Percentiles rank a stretch among this genome's conserved stretches.
Evolutionary conservation across 225 moss, liverwort and hornwort species (phyloP).

Genomic region (Lunularia cruciata): DNA sequence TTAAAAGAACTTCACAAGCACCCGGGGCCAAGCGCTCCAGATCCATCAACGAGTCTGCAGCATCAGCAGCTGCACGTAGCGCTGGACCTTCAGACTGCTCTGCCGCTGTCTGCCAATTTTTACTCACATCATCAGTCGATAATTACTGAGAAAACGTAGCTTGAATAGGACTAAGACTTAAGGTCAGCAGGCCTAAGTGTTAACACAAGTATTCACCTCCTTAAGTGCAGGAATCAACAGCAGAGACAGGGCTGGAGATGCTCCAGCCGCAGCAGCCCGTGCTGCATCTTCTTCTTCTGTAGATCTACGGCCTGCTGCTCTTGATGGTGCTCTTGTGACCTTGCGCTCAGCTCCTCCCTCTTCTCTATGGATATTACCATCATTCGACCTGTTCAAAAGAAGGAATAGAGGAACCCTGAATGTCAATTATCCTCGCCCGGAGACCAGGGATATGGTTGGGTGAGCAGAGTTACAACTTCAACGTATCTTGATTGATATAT

Average conservation of each 20-base stretch:
- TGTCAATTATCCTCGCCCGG: too few relatives aligned
- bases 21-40: constrained; percentile 97
- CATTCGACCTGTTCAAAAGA: too few relatives aligned
- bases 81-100: constrained; percentile 98
- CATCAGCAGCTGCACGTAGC: constrained; percentile 94
- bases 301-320: constrained; percentile 68
- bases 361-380: constrained; percentile 17
- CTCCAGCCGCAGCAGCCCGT: constrained; percentile 88
- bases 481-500: too few relatives aligned
- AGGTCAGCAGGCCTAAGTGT: neutral
- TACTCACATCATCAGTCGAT: constrained; percentile 20
- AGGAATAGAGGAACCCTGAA: too few relatives aligned
- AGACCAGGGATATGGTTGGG: too few relatives aligned
- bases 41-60: constrained; percentile 96
- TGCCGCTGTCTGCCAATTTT: constrained; percentile 73
- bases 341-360: constrained; percentile 58
- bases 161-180: neutral
- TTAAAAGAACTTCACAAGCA: constrained; percentile 93
- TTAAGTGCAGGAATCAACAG: constrained; percentile 94
- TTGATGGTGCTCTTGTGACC: constrained; percentile 63
- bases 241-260: constrained; percentile 87
- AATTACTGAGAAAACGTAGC: neutral
- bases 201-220: constrained; percentile 54
- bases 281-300: constrained; percentile 93
- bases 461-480: too few relatives aligned